These are phyloP conservation scores for Zygosaccharomyces bailii DNA, from an alignment of 805 yeast genomes.

Conservation along the genomic window DNA sequence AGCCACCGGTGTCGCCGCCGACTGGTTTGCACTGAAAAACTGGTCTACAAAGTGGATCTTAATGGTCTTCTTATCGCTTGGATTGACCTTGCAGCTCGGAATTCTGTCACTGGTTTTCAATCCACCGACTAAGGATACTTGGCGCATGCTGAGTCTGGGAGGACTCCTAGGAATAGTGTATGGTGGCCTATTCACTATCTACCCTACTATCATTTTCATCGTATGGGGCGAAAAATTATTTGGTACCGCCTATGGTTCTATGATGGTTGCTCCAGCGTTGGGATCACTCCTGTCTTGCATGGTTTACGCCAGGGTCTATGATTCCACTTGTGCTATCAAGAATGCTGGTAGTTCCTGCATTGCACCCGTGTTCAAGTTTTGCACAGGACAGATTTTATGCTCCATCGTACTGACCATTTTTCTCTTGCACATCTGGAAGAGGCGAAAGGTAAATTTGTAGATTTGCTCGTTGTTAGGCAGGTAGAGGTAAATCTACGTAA, in stretches of 20 bases:
- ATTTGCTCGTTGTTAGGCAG: neutral
- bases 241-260: slow-evolving; percentile 91
- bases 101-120: slow-evolving; percentile 19
- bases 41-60: slow-evolving; percentile 36
- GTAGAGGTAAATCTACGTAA: neutral
- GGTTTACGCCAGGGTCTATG: slow-evolving; percentile 63
- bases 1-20: slow-evolving; percentile 64
- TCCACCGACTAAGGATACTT: slow-evolving; percentile 26
- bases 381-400: slow-evolving; percentile 16
- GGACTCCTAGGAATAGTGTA: slow-evolving; percentile 64
- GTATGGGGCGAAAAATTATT: slow-evolving; percentile 86
- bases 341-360: slow-evolving; percentile 19
- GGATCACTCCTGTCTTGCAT: slow-evolving; percentile 71
- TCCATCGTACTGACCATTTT: slow-evolving; percentile 12
- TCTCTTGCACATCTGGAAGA: slow-evolving; percentile 16
- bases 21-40: slow-evolving; percentile 42
- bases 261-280: slow-evolving; percentile 83
- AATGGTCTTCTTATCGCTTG: slow-evolving; percentile 33
- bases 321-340: slow-evolving; percentile 33
- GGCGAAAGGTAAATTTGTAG: slow-evolving; percentile 6
- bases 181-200: slow-evolving; percentile 81
- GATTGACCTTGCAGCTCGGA: slow-evolving; percentile 38
- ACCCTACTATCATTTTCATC: slow-evolving; percentile 77
- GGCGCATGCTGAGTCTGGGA: slow-evolving; percentile 31
- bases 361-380: slow-evolving; percentile 21